Evolutionary conservation across 306 rosid species (phyloP), one percentile per base, ranked within the genome.

Genomic region (Quercus cerris): DNA sequence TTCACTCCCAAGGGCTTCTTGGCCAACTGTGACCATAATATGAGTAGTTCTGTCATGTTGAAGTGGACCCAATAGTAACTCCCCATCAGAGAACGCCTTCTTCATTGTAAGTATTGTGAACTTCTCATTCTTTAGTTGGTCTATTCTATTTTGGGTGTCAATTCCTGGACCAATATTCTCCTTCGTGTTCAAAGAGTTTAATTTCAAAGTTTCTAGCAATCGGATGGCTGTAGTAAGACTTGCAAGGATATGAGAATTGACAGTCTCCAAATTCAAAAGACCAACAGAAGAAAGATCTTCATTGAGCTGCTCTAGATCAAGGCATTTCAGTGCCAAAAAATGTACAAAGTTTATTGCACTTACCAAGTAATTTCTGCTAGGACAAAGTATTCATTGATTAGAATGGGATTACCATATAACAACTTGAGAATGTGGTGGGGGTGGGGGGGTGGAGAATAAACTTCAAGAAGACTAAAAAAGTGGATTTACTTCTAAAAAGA

Each of bases 11-110:
- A 38, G 38, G 20, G 56, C 73, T 69, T 69, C 73, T 38, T 69
- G 51, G 5, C 73, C 73, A n/a, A 69, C 30, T 30, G 73, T 69
- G 2, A 69, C 73, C 73, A 69, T 69, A 15, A 69, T 69, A 69
- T 41, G 30, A 19, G 56, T 18, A 9, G 28, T 38, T 69, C 31
- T 69, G 28, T 69, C 55, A 19, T 41, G 17, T 44, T 69, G 73
- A 69, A 69, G 73, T 41, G 27, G 30, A 52, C 73, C 73, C 55
- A 69, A 69, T 20, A 69, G 11, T 41, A 41, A 15, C 54, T 69
- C 55, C 44, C 55, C 38, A 27, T 69, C 20, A 44, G 73, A 69
- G 73, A 18, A 6, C 20, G 28, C 52, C 44, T 69, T 69, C 54
- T 27, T 69, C 73, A 41, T n/a, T 19, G 54, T 69, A 69, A 41